Conservation (phyloP, 2,329 filamentous ascomycete species). For the Trichothecium sympodiale region DNA sequence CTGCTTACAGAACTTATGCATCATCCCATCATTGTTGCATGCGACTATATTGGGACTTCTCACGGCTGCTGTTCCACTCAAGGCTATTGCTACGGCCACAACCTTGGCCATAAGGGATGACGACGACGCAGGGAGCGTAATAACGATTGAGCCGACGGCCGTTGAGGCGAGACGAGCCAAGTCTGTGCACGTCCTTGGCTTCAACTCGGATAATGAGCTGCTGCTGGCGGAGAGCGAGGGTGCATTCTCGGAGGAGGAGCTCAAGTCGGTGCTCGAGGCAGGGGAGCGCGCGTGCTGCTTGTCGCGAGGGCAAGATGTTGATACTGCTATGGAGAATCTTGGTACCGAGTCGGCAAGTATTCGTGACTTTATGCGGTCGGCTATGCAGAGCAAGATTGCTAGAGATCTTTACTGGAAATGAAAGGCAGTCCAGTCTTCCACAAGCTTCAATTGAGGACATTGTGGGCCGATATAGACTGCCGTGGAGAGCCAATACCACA, state of each 20-base stretch:
- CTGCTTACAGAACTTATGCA: constrained; percentile 54
- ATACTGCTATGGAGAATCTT: constrained; percentile 35
- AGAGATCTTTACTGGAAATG: constrained; percentile 48
- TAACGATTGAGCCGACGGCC: constrained; percentile 51
- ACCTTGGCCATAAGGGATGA: constrained; percentile 46
- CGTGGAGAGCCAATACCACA: too few species aligned
- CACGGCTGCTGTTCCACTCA: constrained; percentile 72
- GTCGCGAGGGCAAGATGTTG: constrained; percentile 23
- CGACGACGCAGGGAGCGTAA: constrained; percentile 23
- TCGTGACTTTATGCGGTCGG: constrained; percentile 50
- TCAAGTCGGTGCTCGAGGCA: constrained; percentile 57
- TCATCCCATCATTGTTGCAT: constrained; percentile 76
- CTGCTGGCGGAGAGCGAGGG: constrained; percentile 77
- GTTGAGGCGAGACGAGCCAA: constrained; percentile 49
- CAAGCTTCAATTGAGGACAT: too few species aligned
- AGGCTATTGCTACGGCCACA: constrained; percentile 56
- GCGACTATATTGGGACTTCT: constrained; percentile 68
- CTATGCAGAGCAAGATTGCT: constrained; percentile 43
- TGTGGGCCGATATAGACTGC: too few species aligned
- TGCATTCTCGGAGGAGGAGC: constrained; percentile 61
- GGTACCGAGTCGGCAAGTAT: constrained; percentile 31
- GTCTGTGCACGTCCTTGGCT: constrained; percentile 75
- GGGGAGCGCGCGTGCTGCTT: constrained; percentile 56
- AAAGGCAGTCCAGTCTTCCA: constrained; percentile 11
- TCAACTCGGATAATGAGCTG: constrained; percentile 62